These are phyloP conservation scores for Apiotrichum gracile DNA, from an alignment of 1,284 basidiomycete species.

Conservation along the genomic window DNA sequence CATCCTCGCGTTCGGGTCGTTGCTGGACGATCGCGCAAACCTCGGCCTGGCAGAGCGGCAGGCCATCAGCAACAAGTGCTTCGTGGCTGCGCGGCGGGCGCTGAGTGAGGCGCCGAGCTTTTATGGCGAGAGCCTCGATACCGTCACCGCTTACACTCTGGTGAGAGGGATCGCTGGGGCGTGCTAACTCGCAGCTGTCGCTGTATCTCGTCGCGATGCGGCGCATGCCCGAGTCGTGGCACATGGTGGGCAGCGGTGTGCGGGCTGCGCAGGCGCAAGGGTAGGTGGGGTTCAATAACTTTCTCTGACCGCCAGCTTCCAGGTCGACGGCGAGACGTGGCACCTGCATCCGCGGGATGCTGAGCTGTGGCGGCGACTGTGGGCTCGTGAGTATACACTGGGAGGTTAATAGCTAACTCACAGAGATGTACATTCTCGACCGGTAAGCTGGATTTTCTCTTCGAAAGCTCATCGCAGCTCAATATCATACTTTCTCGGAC, in stretches of 20 bases:
- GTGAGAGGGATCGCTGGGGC: constrained; percentile 8
- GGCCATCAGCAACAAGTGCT: constrained; percentile 20
- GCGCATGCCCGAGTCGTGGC: constrained; percentile 31
- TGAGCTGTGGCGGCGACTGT: constrained; percentile 29
- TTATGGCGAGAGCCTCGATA: constrained; percentile 30
- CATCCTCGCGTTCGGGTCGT: constrained; percentile 28
- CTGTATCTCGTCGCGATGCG: constrained; percentile 25
- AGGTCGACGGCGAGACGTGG: constrained; percentile 32
- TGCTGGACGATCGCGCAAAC: constrained; percentile 18
- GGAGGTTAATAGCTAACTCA: constrained; percentile 1
- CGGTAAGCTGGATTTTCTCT: constrained; percentile 9
- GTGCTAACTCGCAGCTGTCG: constrained; percentile 20
- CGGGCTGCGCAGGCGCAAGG: constrained; percentile 31
- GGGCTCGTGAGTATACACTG: constrained; percentile 25
- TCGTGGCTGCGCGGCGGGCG: constrained; percentile 22
- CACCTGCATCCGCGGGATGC: constrained; percentile 23
- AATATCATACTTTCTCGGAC: constrained; percentile 31
- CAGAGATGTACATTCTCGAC: constrained; percentile 30
- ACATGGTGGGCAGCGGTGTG: constrained; percentile 10
- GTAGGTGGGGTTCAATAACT: constrained; percentile 6
- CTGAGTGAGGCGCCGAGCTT: constrained; percentile 26
- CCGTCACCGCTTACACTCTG: constrained; percentile 23
- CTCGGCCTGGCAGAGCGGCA: constrained; percentile 15
- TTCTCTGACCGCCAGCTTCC: constrained; percentile 18
- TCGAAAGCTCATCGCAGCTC: constrained; percentile 14